Conservation (phyloP, 371 early-diverging fungal genomes). For the Mucor piriformis region DNA sequence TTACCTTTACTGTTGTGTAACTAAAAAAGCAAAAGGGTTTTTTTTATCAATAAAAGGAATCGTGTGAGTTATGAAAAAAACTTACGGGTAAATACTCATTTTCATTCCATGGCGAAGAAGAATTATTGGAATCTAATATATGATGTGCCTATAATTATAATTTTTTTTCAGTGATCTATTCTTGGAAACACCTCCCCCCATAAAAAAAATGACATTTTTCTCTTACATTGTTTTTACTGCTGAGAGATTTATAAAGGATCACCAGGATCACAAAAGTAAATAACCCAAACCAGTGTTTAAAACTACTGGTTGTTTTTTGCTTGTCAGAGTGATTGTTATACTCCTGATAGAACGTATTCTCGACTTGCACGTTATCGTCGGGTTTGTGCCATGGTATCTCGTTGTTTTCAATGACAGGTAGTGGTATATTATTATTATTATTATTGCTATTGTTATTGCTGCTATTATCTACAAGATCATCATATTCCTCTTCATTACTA, state of each 20-base stretch:
- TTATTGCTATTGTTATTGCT: background rate
- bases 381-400: constrained; percentile 21
- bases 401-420: background rate
- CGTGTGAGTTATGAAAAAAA: constrained; percentile 4
- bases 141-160: background rate
- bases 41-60: background rate
- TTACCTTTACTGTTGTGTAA: constrained; percentile 15
- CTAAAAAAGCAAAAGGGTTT: constrained; percentile 4
- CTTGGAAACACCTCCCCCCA: too few species aligned
- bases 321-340: background rate
- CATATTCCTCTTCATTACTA: background rate
- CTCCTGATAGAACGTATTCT: constrained; percentile 18
- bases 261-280: constrained; percentile 7
- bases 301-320: background rate
- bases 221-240: constrained; percentile 6
- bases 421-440: constrained; percentile 1
- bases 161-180: too few species aligned
- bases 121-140: background rate
- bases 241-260: constrained; percentile 12
- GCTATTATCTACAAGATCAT: background rate
- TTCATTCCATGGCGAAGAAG: constrained; percentile 9
- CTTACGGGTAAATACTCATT: constrained; percentile 31
- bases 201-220: background rate
- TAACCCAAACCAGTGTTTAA: constrained; percentile 12
- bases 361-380: constrained; percentile 1